Evolutionary conservation across 371 early-diverging fungal genomes (phyloP), one percentile per base, ranked within the genome.

Genomic region (Rhizomucor miehei): DNA sequence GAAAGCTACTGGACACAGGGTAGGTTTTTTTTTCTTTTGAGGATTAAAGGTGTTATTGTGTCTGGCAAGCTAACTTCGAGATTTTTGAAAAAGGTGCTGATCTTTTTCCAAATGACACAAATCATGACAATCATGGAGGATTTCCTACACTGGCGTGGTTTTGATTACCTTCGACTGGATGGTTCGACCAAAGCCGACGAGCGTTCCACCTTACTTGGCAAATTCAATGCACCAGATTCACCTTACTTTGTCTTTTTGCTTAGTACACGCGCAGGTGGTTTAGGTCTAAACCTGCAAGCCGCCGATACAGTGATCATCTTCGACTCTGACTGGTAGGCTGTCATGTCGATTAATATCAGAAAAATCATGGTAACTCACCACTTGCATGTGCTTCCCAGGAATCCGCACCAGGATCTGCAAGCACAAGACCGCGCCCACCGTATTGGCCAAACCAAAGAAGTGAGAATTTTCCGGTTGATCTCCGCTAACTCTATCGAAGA

Each of bases 361-460:
- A 3, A 34, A 13, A 24, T 3, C n/a, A 19, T 51, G 20, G 29
- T 12, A 51, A 17, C 1, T 51, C 16, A 24, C 23, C 3, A 16
- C 24, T 21, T 48, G 20, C 16, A 12, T 20, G 40, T 48, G 13
- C 29, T 1, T 16, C 24, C 13, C 39, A 79, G 82, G 90, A 99
- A 99, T 65, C 99, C 99, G 17, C 97, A 97, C 63, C 94, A 93
- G 55, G 99, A 99, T 79, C 80, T 98, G 36, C 99, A 99, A 79
- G 99, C 99, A 4, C 99, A 98, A 75, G 99, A 99, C 75, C 94
- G 99, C 71, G 99, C 99, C 0, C 99, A 99, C 77, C 90, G 99
- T 73, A 99, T 99, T 62, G 99, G 99, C 16, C 99, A 99, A 75
- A 99, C 91, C 14, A 97, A 97, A 62, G 98, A 99, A 76, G 99